Conservation (phyloP, 768 basidiomycete species). For the Tylopilus plumbeoviolaceoides region DNA sequence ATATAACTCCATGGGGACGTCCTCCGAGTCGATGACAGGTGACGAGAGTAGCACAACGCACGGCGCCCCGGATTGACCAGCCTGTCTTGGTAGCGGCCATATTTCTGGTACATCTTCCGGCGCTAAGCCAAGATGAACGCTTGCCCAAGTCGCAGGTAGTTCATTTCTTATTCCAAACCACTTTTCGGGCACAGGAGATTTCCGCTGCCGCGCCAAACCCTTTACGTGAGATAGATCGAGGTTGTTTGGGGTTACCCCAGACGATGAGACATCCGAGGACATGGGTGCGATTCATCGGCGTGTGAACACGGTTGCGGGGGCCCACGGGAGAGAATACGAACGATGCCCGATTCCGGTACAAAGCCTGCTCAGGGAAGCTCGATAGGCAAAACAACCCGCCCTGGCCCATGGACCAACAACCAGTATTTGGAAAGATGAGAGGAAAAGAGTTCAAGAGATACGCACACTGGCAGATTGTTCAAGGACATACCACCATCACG, state of each 20-base stretch:
- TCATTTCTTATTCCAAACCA: not conserved
- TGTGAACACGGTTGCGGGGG: conserved; percentile 1
- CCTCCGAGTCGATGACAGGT: not conserved
- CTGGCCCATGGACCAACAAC: not conserved
- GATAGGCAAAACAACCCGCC: not conserved
- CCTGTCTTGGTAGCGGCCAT: not conserved
- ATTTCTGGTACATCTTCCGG: not conserved
- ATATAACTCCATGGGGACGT: not conserved
- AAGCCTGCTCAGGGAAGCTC: not conserved
- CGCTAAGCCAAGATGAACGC: not conserved
- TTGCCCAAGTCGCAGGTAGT: not conserved
- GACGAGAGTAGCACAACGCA: not conserved
- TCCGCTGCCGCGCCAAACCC: not conserved
- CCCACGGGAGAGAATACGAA: not conserved
- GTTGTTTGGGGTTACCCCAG: conserved; percentile 3
- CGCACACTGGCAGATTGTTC: not conserved
- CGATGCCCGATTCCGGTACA: not conserved
- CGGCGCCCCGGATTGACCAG: not conserved
- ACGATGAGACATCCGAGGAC: not conserved
- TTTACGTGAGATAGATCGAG: conserved; percentile 2
- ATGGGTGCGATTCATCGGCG: not conserved
- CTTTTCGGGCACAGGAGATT: not conserved
- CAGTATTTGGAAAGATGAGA: not conserved
- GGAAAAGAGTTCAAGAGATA: not conserved
- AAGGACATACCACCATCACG: not conserved